Evolutionary conservation across 768 basidiomycete species (phyloP).

Genomic region (Lactarius trivialis): DNA sequence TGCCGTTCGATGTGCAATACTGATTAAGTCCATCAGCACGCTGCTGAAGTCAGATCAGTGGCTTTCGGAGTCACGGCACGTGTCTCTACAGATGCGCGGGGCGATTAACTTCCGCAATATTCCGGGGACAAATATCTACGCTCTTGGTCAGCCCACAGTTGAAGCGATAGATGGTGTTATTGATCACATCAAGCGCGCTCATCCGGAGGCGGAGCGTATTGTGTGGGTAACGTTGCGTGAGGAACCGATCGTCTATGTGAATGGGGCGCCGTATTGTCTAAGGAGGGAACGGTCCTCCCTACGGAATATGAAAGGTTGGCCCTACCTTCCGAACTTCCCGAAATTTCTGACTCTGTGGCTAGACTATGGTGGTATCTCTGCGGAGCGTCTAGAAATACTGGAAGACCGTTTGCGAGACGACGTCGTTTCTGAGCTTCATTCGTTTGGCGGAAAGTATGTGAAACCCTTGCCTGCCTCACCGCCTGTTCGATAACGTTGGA

Average conservation of each 20-base stretch:
- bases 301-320: slow-evolving; percentile 85
- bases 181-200: slow-evolving; percentile 48
- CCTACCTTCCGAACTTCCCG: neutral
- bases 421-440: slow-evolving; percentile 71
- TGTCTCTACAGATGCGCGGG: slow-evolving; percentile 72
- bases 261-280: slow-evolving; percentile 87
- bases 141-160: slow-evolving; percentile 86
- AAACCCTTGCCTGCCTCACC: neutral
- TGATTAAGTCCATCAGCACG: slow-evolving; percentile 40
- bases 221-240: slow-evolving; percentile 94
- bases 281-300: slow-evolving; percentile 80
- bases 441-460: slow-evolving; percentile 75
- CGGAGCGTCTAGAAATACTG: slow-evolving; percentile 78
- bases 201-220: slow-evolving; percentile 56
- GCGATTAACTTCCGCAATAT: slow-evolving; percentile 92
- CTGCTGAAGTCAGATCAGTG: slow-evolving; percentile 92
- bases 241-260: slow-evolving; percentile 87
- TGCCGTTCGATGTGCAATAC: neutral
- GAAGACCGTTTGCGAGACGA: slow-evolving; percentile 89
- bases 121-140: slow-evolving; percentile 75
- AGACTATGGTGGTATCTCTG: slow-evolving; percentile 96
- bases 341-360: slow-evolving; percentile 1
- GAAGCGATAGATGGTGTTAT: slow-evolving; percentile 84
- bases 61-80: slow-evolving; percentile 63
- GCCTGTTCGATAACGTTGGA: neutral